Evolutionary conservation across 78 protist genomes (phyloP).

Genomic region (Corallochytrium limacisporum): DNA sequence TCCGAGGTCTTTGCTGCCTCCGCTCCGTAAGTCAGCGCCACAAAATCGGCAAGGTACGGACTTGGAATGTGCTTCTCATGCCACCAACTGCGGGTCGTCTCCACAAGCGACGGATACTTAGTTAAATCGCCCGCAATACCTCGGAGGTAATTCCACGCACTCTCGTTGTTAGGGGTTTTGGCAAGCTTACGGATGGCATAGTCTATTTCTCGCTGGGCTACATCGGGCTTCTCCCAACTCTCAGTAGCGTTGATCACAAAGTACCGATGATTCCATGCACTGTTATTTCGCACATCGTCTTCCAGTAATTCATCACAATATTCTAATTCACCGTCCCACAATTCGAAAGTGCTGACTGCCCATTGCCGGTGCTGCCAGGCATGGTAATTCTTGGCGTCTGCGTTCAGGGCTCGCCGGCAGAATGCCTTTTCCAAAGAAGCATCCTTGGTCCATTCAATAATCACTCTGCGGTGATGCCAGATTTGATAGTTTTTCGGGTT

Average conservation of each 20-base stretch:
- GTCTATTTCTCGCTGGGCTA: neutral
- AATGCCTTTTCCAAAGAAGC: conserved; percentile 37
- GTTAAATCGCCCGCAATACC: no score
- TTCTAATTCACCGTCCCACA: conserved; percentile 46
- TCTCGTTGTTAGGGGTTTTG: conserved; percentile 6
- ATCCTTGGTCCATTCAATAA: conserved; percentile 31
- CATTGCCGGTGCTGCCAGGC: conserved; percentile 85
- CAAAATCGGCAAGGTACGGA: no score
- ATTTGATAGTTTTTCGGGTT: conserved; percentile 72
- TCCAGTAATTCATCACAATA: conserved; percentile 41
- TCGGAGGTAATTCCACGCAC: conserved; percentile 5
- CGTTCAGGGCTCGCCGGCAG: conserved; percentile 17
- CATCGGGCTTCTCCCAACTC: conserved; percentile 1
- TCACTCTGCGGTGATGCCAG: conserved; percentile 77
- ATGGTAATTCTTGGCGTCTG: conserved; percentile 87
- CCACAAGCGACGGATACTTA: no score
- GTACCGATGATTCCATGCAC: conserved; percentile 87
- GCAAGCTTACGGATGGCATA: neutral
- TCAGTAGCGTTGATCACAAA: conserved; percentile 32
- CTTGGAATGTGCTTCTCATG: no score
- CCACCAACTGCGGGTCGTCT: no score
- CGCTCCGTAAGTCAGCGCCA: no score
- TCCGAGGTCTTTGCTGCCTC: no score
- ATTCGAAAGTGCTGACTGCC: neutral
- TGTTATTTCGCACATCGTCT: conserved; percentile 73